Percentiles rank a stretch among this genome's conserved stretches.
phyloP scores from a whole-genome alignment of 805 yeast genomes.

The Barnettozyma salicaria region DNA sequence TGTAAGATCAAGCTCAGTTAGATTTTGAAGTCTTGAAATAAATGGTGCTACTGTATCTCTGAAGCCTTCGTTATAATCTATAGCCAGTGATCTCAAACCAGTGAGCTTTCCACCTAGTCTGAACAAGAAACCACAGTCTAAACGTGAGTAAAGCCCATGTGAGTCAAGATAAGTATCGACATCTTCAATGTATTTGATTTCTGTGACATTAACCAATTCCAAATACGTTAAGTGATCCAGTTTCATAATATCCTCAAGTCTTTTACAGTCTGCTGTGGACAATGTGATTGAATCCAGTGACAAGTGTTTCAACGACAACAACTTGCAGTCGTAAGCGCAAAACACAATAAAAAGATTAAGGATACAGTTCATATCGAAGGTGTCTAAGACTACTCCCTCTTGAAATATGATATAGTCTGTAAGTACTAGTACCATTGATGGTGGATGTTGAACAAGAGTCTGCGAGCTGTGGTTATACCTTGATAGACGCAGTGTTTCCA shows the following conservation, averaged over 20 bases:
- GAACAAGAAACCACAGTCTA: slow-evolving; percentile 26
- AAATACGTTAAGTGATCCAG: slow-evolving; percentile 24
- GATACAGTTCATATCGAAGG: slow-evolving; percentile 17
- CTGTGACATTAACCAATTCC: slow-evolving; percentile 33
- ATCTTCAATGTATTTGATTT: slow-evolving; percentile 25
- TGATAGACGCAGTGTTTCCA: slow-evolving; percentile 15
- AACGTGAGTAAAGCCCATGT: slow-evolving; percentile 12
- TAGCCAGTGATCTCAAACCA: slow-evolving; percentile 26
- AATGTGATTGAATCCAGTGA: slow-evolving; percentile 17
- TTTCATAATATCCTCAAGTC: slow-evolving; percentile 8
- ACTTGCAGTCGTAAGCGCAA: background rate
- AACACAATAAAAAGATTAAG: slow-evolving; percentile 11
- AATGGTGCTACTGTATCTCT: slow-evolving; percentile 38
- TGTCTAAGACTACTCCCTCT: slow-evolving; percentile 13
- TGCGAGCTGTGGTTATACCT: slow-evolving; percentile 13
- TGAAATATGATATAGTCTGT: slow-evolving; percentile 17
- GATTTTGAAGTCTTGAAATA: slow-evolving; percentile 20
- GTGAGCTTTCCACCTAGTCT: slow-evolving; percentile 25
- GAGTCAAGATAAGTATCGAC: slow-evolving; percentile 11
- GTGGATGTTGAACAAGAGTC: slow-evolving; percentile 14
- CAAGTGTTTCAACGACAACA: slow-evolving; percentile 9
- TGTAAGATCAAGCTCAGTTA: slow-evolving; percentile 35
- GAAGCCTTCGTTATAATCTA: slow-evolving; percentile 38
- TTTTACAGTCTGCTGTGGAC: slow-evolving; percentile 13
- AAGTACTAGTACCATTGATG: slow-evolving; percentile 17